Evolutionary conservation across 148 eudicot genomes (phyloP).

Genomic region (Rhododendron mucronatum): DNA sequence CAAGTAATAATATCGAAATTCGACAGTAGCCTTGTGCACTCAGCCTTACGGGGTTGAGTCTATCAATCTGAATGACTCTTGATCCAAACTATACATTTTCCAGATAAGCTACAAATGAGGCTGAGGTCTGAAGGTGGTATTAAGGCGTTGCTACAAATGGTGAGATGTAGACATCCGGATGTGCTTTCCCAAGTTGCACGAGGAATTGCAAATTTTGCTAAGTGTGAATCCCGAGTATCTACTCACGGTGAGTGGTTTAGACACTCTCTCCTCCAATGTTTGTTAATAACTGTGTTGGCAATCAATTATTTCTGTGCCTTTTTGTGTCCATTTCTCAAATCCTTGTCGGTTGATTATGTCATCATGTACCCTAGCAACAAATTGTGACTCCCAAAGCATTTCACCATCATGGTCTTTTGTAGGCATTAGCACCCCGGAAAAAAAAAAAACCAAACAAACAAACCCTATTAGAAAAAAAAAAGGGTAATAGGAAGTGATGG

Average conservation of each 20-base stretch:
- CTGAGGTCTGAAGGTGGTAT: constrained; percentile 96
- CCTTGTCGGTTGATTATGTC: not conserved
- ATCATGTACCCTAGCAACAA: not conserved
- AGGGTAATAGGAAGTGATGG: not conserved
- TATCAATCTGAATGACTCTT: not conserved
- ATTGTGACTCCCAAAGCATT: not conserved
- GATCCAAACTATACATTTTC: not conserved
- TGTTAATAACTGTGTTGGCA: not conserved
- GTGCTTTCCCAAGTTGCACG: constrained; percentile 98
- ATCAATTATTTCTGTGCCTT: not conserved
- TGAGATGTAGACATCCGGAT: constrained; percentile 92
- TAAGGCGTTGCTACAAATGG: constrained; percentile 92
- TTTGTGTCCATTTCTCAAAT: not conserved
- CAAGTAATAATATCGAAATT: not conserved
- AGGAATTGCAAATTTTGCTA: constrained; percentile 95
- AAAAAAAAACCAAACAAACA: not conserved
- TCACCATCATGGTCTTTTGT: not conserved
- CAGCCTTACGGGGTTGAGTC: not conserved
- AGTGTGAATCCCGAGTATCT: constrained; percentile 89
- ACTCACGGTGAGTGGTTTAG: constrained; percentile 61
- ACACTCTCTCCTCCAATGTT: not conserved
- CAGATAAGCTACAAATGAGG: constrained; percentile 87
- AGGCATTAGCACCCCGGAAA: not conserved
- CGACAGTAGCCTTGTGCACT: not conserved
- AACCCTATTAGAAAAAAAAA: not conserved